Base-by-base conservation (phyloP, 208 protist species). In the Trypanosomatidae sp. region DNA sequence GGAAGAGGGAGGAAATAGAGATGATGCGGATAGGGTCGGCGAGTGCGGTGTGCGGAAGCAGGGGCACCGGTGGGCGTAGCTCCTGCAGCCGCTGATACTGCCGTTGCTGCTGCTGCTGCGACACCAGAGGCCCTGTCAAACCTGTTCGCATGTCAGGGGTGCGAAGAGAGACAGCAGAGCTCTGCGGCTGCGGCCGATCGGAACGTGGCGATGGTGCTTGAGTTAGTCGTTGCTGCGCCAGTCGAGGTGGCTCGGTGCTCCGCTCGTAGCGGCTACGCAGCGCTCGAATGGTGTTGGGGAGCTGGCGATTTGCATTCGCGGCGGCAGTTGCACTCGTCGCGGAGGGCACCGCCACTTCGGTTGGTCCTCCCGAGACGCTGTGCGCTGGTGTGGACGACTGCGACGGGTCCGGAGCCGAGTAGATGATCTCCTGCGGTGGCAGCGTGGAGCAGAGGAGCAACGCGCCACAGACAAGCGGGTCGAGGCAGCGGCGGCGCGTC, bases 401-500 rank as follows among this genome's bases (percentile, higher is more conserved):
- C 5, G 39, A 44, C 19, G 22, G 12, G 5, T 71, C 77, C 3
- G 33, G 55, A 2, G 39, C 19, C 1, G 62, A 58, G 67, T 46
- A 55, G n/a, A 68, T 28, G 13, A 82, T 50, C 36, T 67, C 56
- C 17, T 75, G 60, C 39, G 73, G 73, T 5, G 55, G 55, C 56
- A 69, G 39, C 28, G 64, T 64, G 13, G 62, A 55, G 39, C 36
- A 36, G 28, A 70, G 25, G 17, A 86, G 72, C 22, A 87, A 55
- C 4, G 77, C 70, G 28, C 86, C 84, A 58, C 64, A 84, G 13
- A 93, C 83, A 60, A 81, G 68, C 25, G 83, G 80, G 76, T 95
- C 91, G 1, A 91, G 72, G 69, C 91, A 95, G 59, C 91, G 88
- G n/a, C 84, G 81, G 3, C 86, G 86, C 44, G 83, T 87, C 10